Evolutionary conservation across 495 filamentous ascomycete species (phyloP), one percentile per base, ranked within the genome.

Genomic region (Cercophora scortea): DNA sequence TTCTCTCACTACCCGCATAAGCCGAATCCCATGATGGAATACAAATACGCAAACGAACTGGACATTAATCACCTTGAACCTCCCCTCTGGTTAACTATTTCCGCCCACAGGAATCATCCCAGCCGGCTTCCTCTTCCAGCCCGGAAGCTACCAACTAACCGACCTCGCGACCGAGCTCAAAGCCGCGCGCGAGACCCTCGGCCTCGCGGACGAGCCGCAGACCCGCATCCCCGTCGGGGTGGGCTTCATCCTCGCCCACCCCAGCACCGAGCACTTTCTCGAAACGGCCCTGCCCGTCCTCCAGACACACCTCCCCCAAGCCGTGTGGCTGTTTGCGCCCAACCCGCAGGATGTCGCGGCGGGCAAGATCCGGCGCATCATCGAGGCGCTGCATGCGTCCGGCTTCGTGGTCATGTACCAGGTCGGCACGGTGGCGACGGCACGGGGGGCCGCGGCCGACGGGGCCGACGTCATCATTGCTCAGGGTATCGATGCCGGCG

Each of bases 291-390:
- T 69, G 2, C 72, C 72, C 3, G 51, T 74, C 13, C 56, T 75
- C 66, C 53, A 44, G 38, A 64, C 69, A 11, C 78, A 77, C 61
- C 69, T 65, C 4, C 87, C 88, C 0, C 78, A 76, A 19, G 88
- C 86, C 0, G 75, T 81, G 5, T 93, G 88, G 88, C 69, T 93
- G n/a, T 91, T 83, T 53, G 86, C 86, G 0, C 82, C 85, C 0
- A 15, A 25, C 33, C 25, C 19, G 6, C 16, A 25, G 45, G n/a
- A 38, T 11, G 35, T 57, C 0, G 42, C 36, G 12, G 45, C 10
- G 4, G 55, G 61, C 0, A 86, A 81, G 71, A 64, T 83, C 2
- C 55, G 57, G 0, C 47, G 57, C 12, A 53, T 68, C 25, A 55
- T 72, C 43, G 53, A 55, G 11, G 42, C 49, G 3, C 38, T 72